Conservation (phyloP, 371 early-diverging fungal genomes). For the Quaeritorhiza haematococci region DNA sequence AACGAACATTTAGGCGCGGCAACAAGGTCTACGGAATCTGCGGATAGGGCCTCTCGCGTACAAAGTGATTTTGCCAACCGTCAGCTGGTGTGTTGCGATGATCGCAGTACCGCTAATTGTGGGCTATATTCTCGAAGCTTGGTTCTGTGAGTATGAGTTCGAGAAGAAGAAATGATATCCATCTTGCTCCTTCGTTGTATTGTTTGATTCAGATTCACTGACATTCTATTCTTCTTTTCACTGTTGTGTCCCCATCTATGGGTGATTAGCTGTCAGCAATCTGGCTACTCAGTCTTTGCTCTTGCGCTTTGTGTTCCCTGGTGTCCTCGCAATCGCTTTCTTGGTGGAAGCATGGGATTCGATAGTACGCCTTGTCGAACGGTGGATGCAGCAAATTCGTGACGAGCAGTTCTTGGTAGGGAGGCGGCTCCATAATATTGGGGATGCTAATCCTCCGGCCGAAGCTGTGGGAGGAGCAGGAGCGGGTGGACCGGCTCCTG, state of each 20-base stretch:
- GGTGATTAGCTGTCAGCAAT: background rate
- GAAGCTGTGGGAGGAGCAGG: too few species aligned
- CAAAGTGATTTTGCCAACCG: too few species aligned
- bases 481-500: too few species aligned
- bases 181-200: too few species aligned
- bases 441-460: too few species aligned
- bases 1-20: background rate
- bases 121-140: too few species aligned
- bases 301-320: slow-evolving; percentile 13
- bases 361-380: background rate
- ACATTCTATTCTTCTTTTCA: background rate
- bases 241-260: background rate
- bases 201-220: too few species aligned
- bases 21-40: background rate
- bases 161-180: too few species aligned
- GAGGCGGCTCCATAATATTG: slow-evolving; percentile 35
- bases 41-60: too few species aligned
- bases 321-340: slow-evolving; percentile 3
- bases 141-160: too few species aligned
- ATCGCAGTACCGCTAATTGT: too few species aligned
- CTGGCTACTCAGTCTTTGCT: background rate
- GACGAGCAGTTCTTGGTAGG: slow-evolving; percentile 46
- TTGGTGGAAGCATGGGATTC: slow-evolving; percentile 4
- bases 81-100: too few species aligned
- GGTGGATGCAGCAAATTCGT: slow-evolving; percentile 35